A percentile compares a stretch with the other conserved stretches of the same genome.
phyloP scores from a whole-genome alignment of 1,284 basidiomycete species.

The Coniophora puteana region DNA sequence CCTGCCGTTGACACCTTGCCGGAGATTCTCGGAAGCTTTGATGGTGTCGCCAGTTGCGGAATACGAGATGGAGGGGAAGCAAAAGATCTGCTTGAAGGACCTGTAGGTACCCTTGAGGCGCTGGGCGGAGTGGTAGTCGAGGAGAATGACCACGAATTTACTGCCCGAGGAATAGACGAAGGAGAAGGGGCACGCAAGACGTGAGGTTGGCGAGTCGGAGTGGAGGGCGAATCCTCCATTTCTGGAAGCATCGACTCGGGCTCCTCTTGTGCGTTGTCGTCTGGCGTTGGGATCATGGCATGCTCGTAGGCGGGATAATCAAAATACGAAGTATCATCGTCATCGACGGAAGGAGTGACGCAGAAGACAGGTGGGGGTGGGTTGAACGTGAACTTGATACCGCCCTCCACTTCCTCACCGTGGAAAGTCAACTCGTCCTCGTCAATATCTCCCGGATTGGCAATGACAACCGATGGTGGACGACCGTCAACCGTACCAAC shows the following conservation, averaged over 20 bases:
- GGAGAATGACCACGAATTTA: conserved; percentile 29
- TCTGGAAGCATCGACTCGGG: too few relatives aligned
- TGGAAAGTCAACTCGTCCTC: conserved; percentile 35
- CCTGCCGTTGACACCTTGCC: conserved; percentile 26
- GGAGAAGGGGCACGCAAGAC: conserved; percentile 28
- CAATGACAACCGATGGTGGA: conserved; percentile 21
- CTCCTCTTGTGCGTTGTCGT: too few relatives aligned
- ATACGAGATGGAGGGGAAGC: conserved; percentile 47
- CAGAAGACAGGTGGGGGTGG: conserved; percentile 47
- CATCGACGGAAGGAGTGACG: conserved; percentile 31
- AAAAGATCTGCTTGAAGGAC: conserved; percentile 26
- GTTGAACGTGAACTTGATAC: conserved; percentile 68
- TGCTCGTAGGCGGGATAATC: conserved; percentile 16
- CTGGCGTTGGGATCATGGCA: conserved; percentile 9
- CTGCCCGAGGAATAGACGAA: conserved; percentile 51
- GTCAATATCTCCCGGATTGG: conserved; percentile 28
- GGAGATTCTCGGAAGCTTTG: too few relatives aligned
- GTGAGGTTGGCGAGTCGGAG: conserved; percentile 13
- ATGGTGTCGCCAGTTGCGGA: conserved; percentile 39
- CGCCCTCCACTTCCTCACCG: conserved; percentile 50
- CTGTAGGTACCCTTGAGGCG: conserved; percentile 19
- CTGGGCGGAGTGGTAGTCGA: conserved; percentile 23
- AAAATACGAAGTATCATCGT: conserved; percentile 22
- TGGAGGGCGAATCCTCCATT: conserved; percentile 17
- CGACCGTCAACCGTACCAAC: conserved; percentile 46